phyloP scores from a whole-genome alignment of 306 rosid species.

The Pyrus bretschneideri region DNA sequence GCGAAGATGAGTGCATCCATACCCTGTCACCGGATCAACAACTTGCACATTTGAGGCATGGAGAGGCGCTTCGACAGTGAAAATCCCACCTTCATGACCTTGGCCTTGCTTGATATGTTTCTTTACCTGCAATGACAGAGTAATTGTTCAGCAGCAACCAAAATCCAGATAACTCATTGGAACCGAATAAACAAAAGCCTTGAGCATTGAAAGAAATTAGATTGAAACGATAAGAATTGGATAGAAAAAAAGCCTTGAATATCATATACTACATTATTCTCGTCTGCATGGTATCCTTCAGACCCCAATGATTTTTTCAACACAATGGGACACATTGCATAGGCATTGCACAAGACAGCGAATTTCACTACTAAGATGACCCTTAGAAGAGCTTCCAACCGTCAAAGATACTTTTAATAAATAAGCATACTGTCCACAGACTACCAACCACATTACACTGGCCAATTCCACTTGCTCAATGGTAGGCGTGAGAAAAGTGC shows the following conservation, averaged over 20 bases:
- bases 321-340: neutral
- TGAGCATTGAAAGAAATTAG: neutral
- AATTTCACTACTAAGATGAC: neutral
- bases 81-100: conserved; percentile 96
- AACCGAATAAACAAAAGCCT: neutral
- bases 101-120: conserved; percentile 96
- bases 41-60: conserved; percentile 89
- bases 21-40: conserved; percentile 83
- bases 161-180: neutral
- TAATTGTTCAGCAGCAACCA: neutral
- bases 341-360: neutral
- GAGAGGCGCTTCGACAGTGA: conserved; percentile 85
- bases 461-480: neutral
- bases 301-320: neutral
- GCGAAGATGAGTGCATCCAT: conserved; percentile 1
- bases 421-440: neutral
- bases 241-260: neutral
- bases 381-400: neutral
- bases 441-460: neutral
- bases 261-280: neutral
- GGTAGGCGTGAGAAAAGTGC: neutral
- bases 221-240: neutral
- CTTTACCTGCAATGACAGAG: conserved; percentile 46
- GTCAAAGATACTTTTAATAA: neutral
- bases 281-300: neutral